phyloP scores from a whole-genome alignment of 768 basidiomycete genomes.

The Boletus barrowsii region DNA sequence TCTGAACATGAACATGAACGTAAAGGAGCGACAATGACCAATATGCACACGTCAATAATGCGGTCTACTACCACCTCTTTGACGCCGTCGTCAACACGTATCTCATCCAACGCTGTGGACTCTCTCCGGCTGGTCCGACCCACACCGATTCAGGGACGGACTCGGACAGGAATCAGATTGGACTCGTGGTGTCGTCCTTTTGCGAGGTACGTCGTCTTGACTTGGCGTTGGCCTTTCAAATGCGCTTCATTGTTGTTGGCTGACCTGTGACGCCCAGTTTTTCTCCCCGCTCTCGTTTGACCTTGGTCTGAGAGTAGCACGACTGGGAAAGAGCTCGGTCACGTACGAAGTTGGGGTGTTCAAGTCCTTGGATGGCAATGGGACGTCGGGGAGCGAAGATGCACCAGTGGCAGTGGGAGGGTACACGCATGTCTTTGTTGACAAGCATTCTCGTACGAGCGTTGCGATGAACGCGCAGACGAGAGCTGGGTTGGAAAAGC shows the following conservation, averaged over 20 bases:
- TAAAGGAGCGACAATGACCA: conserved; percentile 87
- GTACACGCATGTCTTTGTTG: conserved; percentile 86
- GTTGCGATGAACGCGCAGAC: conserved; percentile 41
- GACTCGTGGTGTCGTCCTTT: conserved; percentile 74
- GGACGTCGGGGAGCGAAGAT: conserved; percentile 11
- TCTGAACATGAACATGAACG: not conserved
- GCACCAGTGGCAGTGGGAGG: conserved; percentile 44
- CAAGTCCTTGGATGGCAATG: conserved; percentile 20
- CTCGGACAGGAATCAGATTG: conserved; percentile 44
- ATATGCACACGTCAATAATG: conserved; percentile 79
- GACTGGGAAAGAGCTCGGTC: conserved; percentile 72
- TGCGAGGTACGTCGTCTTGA: conserved; percentile 49
- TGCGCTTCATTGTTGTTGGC: too few species aligned
- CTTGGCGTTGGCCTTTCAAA: too few species aligned
- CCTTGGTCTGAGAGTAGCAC: conserved; percentile 65
- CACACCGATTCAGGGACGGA: conserved; percentile 25
- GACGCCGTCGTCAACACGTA: conserved; percentile 82
- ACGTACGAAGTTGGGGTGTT: conserved; percentile 81
- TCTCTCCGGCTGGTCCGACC: conserved; percentile 39
- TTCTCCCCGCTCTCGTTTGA: conserved; percentile 72
- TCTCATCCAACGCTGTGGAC: conserved; percentile 61
- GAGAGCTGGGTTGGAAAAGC: conserved; percentile 42
- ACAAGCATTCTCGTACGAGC: conserved; percentile 55
- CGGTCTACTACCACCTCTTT: conserved; percentile 77
- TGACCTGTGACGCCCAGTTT: conserved; percentile 43